Conservation (phyloP, 768 basidiomycete species). For the Termitomyces bulborhizus region DNA sequence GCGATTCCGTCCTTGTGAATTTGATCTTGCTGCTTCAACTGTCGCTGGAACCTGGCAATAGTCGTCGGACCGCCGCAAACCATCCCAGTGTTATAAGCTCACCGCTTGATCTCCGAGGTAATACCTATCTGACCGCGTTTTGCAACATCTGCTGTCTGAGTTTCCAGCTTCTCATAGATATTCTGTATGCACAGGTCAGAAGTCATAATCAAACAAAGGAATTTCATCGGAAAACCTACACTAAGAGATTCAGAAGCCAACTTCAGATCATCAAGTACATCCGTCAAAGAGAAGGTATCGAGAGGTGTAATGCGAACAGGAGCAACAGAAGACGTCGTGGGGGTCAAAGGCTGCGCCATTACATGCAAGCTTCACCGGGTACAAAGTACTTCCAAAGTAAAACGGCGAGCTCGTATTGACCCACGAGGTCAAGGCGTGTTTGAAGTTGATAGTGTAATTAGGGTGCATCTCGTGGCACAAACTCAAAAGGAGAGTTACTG, state of each 20-base stretch:
- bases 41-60: slow-evolving; percentile 32
- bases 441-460: not conserved
- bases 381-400: not conserved
- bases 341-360: slow-evolving; percentile 16
- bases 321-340: slow-evolving; percentile 10
- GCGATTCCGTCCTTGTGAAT: slow-evolving; percentile 36
- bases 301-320: slow-evolving; percentile 12
- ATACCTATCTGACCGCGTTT: slow-evolving; percentile 31
- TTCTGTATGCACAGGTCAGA: slow-evolving; percentile 21
- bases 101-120: slow-evolving; percentile 36
- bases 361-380: not conserved
- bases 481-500: not conserved
- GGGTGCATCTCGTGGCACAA: slow-evolving; percentile 4
- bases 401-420: not conserved
- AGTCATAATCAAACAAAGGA: not conserved
- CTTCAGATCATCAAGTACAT: slow-evolving; percentile 20
- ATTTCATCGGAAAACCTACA: slow-evolving; percentile 14
- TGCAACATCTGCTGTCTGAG: slow-evolving; percentile 37
- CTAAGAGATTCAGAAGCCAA: slow-evolving; percentile 23
- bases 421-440: slow-evolving; percentile 15
- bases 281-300: slow-evolving; percentile 5
- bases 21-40: slow-evolving; percentile 37
- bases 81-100: slow-evolving; percentile 8
- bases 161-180: slow-evolving; percentile 37
- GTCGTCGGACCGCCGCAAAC: not conserved